Percentiles rank a stretch among this genome's conserved stretches.
phyloP scores from a whole-genome alignment of 2,329 filamentous ascomycete species.

The Dactylonectria macrodidyma region DNA sequence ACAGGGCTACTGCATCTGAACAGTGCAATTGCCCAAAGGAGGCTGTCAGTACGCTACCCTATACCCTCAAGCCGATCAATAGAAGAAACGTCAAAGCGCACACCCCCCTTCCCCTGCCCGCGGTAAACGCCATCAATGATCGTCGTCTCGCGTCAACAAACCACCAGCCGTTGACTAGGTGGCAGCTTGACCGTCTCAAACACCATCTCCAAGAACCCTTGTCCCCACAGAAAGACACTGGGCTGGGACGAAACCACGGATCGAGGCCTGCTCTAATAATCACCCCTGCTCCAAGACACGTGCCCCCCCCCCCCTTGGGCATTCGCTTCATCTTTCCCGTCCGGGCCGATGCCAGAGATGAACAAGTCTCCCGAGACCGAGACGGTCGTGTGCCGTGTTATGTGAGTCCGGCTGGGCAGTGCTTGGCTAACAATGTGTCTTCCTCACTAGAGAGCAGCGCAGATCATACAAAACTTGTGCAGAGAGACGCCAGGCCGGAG shows the following conservation, averaged over 20 bases:
- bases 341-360: slow-evolving; percentile 13
- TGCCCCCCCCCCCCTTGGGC: slow-evolving; percentile 4
- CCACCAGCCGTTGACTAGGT: neutral
- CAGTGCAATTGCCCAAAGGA: slow-evolving; percentile 2
- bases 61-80: neutral
- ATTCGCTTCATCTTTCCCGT: slow-evolving; percentile 17
- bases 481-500: neutral
- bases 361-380: slow-evolving; percentile 23
- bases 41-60: slow-evolving; percentile 11
- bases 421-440: slow-evolving; percentile 11
- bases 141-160: slow-evolving; percentile 13
- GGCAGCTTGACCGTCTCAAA: neutral
- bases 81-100: neutral
- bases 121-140: neutral
- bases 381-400: neutral
- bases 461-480: no score
- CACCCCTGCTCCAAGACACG: slow-evolving; percentile 8
- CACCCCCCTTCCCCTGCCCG: slow-evolving; percentile 8
- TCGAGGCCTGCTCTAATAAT: slow-evolving; percentile 6
- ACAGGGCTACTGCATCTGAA: slow-evolving; percentile 17
- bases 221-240: neutral
- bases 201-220: slow-evolving; percentile 29
- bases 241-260: slow-evolving; percentile 7
- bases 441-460: neutral
- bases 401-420: neutral